A percentile compares a stretch with the other conserved stretches of the same genome.
phyloP scores from a whole-genome alignment of 495 filamentous ascomycete genomes.

The Penicillium bialowiezense region DNA sequence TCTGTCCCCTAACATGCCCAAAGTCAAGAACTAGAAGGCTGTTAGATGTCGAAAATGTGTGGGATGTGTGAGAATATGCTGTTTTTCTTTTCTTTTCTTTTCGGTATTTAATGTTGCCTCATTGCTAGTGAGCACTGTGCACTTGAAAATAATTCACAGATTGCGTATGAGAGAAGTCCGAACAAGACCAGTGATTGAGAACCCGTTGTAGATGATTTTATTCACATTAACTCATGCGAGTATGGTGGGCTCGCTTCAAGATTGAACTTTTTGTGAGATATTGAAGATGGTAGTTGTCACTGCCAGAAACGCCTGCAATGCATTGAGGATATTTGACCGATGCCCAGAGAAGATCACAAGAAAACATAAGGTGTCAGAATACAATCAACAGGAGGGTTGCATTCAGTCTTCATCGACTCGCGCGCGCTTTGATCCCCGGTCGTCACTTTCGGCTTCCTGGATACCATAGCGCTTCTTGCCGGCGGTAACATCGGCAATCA shows the following conservation, averaged over 20 bases:
- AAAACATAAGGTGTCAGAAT: constrained; percentile 4
- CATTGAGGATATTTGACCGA: constrained; percentile 15
- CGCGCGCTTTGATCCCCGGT: constrained; percentile 69
- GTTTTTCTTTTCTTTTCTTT: too few relatives aligned
- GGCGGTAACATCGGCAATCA: constrained; percentile 75
- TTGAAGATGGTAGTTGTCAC: constrained; percentile 10
- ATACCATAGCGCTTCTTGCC: constrained; percentile 82
- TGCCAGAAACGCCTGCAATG: constrained; percentile 30
- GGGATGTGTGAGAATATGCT: too few relatives aligned
- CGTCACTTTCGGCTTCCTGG: constrained; percentile 62
- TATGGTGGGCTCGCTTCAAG: constrained; percentile 2
- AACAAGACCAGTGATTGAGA: not conserved
- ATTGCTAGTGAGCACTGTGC: not conserved
- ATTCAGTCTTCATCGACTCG: constrained; percentile 71
- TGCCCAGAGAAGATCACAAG: constrained; percentile 1
- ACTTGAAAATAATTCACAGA: not conserved
- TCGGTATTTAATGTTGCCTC: not conserved
- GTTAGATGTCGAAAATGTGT: not conserved
- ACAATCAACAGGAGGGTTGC: constrained; percentile 2
- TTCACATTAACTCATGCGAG: not conserved
- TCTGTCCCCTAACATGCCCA: constrained; percentile 18
- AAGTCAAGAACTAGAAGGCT: constrained; percentile 25
- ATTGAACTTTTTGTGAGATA: constrained; percentile 6
- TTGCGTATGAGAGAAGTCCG: too few relatives aligned
- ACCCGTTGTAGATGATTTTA: not conserved